A percentile compares a stretch with the other conserved stretches of the same genome.
phyloP scores from a whole-genome alignment of 345 rosid species.

The Bruguiera sexangula region DNA sequence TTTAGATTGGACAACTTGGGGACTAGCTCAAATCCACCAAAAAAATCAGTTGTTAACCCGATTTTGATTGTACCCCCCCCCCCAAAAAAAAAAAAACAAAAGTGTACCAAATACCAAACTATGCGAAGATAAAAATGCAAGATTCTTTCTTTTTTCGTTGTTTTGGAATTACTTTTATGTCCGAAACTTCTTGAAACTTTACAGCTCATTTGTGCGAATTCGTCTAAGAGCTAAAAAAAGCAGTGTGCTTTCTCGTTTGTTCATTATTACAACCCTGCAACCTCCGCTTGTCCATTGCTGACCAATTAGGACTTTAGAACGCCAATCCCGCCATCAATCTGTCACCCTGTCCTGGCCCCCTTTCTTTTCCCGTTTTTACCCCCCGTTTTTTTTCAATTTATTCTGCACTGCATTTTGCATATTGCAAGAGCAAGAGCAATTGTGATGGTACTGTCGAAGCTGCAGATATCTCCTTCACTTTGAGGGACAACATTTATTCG shows the following conservation, averaged over 20 bases:
- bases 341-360: not conserved
- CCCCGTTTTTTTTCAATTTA: no score
- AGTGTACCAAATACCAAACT: no score
- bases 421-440: slow-evolving; percentile 1
- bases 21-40: no score
- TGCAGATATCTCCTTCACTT: slow-evolving; percentile 22
- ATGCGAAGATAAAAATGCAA: no score
- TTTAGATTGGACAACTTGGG: no score
- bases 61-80: no score
- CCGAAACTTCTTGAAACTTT: not conserved
- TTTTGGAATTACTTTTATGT: no score
- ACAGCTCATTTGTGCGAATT: not conserved
- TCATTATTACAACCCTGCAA: no score
- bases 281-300: not conserved
- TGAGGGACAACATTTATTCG: slow-evolving; percentile 20
- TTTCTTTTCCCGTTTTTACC: not conserved
- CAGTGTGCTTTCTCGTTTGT: not conserved
- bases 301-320: slow-evolving; percentile 19
- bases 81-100: no score
- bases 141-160: no score
- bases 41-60: no score
- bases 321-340: slow-evolving; percentile 32
- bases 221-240: not conserved
- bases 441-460: slow-evolving; percentile 14
- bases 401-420: not conserved